Evolutionary conservation across 306 rosid genomes (phyloP).

Genomic region (Purshia tridentata): DNA sequence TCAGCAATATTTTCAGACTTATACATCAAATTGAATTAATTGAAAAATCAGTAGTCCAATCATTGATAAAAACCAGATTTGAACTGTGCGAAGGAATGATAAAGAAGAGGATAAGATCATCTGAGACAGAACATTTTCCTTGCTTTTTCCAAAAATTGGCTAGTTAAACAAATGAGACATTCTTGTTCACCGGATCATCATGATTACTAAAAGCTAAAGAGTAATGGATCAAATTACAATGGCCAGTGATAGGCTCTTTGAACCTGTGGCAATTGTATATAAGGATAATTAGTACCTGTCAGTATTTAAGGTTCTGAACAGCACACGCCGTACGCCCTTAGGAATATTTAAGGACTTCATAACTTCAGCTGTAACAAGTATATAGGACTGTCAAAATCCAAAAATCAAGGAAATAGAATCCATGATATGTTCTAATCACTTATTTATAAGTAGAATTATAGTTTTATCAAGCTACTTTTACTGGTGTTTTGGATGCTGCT

Average conservation of each 20-base stretch:
- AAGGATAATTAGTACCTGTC: slow-evolving; percentile 37
- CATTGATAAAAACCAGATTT: background rate
- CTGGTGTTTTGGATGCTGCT: background rate
- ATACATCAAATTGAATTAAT: background rate
- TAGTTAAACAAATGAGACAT: background rate
- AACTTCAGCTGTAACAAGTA: slow-evolving; percentile 62
- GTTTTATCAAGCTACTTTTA: background rate
- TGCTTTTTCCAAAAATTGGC: background rate
- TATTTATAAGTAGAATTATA: background rate
- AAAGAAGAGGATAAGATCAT: background rate
- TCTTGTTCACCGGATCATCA: background rate
- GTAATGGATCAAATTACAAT: background rate
- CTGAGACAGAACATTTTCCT: background rate
- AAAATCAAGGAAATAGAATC: background rate
- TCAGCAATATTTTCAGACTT: slow-evolving; percentile 1
- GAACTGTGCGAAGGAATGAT: background rate
- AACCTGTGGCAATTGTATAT: background rate
- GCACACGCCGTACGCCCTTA: slow-evolving; percentile 69
- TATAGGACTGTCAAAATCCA: background rate
- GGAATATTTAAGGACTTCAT: slow-evolving; percentile 80
- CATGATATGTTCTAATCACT: background rate
- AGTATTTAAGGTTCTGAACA: slow-evolving; percentile 83
- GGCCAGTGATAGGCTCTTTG: too few species aligned
- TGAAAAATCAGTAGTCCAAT: background rate
- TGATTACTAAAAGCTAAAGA: background rate